phyloP scores from a whole-genome alignment of 2,329 filamentous ascomycete species.

The Verticillium albo-atrum region DNA sequence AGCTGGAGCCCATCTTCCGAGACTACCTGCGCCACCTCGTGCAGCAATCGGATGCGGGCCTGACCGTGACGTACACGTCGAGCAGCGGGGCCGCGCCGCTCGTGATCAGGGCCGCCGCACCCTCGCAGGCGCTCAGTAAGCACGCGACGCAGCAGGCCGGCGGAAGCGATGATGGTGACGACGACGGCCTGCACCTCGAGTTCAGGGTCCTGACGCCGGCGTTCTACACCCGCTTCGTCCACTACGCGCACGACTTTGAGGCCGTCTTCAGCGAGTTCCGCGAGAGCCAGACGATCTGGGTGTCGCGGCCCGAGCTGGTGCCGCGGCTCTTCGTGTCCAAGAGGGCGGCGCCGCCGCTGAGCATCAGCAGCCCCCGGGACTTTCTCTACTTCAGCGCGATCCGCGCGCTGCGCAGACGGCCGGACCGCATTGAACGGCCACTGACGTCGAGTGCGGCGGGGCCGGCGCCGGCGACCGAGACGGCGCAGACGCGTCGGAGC shows the following conservation, averaged over 20 bases:
- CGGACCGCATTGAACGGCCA: slow-evolving; percentile 33
- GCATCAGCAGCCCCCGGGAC: slow-evolving; percentile 28
- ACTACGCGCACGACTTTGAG: slow-evolving; percentile 58
- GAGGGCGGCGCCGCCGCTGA: slow-evolving; percentile 28
- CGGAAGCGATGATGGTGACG: slow-evolving; percentile 35
- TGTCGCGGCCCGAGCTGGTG: slow-evolving; percentile 51
- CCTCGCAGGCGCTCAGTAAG: slow-evolving; percentile 12
- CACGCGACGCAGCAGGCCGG: slow-evolving; percentile 13
- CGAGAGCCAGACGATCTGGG: slow-evolving; percentile 53
- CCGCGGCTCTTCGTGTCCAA: slow-evolving; percentile 35
- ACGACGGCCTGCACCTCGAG: slow-evolving; percentile 38
- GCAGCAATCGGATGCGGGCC: slow-evolving; percentile 31
- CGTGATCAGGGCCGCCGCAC: background rate
- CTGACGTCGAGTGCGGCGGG: slow-evolving; percentile 30
- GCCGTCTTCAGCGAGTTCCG: slow-evolving; percentile 57
- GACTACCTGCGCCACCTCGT: slow-evolving; percentile 46
- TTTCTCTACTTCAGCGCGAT: slow-evolving; percentile 39
- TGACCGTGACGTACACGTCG: slow-evolving; percentile 51
- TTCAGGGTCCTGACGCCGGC: slow-evolving; percentile 57
- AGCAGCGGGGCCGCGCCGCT: slow-evolving; percentile 36
- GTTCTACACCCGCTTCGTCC: slow-evolving; percentile 63
- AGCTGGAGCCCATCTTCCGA: slow-evolving; percentile 42
- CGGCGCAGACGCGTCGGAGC: slow-evolving; percentile 6
- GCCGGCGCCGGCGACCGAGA: background rate
- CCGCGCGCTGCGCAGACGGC: slow-evolving; percentile 35